These are phyloP conservation scores for Amaranthus tricolor DNA, from an alignment of 179 eudicot species.

Conservation along the genomic window DNA sequence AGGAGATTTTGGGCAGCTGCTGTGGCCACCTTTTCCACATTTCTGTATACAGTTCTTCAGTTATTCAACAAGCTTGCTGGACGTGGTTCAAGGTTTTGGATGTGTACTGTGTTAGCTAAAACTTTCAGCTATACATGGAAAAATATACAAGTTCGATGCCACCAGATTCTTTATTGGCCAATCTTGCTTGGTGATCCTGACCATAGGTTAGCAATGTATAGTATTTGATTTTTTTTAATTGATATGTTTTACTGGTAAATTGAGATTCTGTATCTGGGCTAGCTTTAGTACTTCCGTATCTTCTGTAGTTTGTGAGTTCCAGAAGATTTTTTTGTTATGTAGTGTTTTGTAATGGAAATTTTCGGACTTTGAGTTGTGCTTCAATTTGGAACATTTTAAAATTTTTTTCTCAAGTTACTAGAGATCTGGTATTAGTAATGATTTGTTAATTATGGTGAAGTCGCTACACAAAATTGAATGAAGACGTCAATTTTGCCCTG, in stretches of 20 bases:
- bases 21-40: slow-evolving; percentile 68
- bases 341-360: not conserved
- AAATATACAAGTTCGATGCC: slow-evolving; percentile 60
- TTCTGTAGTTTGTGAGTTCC: not conserved
- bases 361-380: too few species aligned
- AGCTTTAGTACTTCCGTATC: not conserved
- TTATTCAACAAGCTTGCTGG: slow-evolving; percentile 40
- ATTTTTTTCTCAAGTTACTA: not conserved
- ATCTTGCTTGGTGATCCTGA: slow-evolving; percentile 54
- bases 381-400: not conserved
- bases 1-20: slow-evolving; percentile 54
- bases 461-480: slow-evolving; percentile 3
- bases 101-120: slow-evolving; percentile 31
- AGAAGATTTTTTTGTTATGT: not conserved
- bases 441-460: not conserved
- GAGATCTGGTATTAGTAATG: too few species aligned
- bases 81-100: slow-evolving; percentile 39
- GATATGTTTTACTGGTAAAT: not conserved
- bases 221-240: slow-evolving; percentile 1
- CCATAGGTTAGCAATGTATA: slow-evolving; percentile 49
- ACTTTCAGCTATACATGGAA: slow-evolving; percentile 54
- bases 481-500: not conserved
- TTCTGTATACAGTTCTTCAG: slow-evolving; percentile 57
- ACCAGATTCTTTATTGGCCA: slow-evolving; percentile 88
- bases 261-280: not conserved